Evolutionary conservation across 169 alveolate genomes (phyloP).

Genomic region (Eimeria acervulina): DNA sequence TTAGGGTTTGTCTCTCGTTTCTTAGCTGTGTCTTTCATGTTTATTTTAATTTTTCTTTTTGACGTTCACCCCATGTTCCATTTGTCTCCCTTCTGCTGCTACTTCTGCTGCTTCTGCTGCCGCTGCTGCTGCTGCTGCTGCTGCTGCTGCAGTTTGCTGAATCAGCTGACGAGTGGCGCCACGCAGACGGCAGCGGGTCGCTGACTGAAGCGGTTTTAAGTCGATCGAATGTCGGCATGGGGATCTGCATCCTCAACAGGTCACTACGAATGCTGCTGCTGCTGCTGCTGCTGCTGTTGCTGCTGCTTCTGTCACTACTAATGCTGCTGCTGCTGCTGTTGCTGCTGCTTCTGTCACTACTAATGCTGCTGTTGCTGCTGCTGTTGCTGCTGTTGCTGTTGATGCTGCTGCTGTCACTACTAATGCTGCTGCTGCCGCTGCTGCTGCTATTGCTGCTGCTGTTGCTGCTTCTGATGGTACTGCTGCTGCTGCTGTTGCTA

Average conservation of each 20-base stretch:
- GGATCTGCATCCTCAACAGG: slow-evolving; percentile 67
- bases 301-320: neutral
- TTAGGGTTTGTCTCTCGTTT: too few relatives aligned
- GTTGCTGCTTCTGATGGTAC: too few relatives aligned
- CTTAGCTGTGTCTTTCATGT: too few relatives aligned
- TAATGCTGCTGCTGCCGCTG: neutral
- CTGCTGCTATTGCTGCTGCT: too few relatives aligned
- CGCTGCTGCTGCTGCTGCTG: neutral
- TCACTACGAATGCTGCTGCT: neutral
- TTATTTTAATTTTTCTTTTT: too few relatives aligned
- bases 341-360: neutral
- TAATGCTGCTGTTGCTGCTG: neutral
- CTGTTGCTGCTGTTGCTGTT: neutral
- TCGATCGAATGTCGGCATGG: slow-evolving; percentile 74
- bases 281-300: neutral
- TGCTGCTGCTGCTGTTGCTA: too few relatives aligned
- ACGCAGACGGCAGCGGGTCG: slow-evolving; percentile 67
- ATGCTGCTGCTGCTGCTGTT: neutral
- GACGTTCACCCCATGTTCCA: too few relatives aligned
- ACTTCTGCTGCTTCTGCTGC: neutral
- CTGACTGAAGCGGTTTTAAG: slow-evolving; percentile 41
- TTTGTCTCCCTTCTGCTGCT: too few relatives aligned
- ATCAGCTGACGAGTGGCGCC: slow-evolving; percentile 16
- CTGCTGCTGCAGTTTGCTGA: slow-evolving; percentile 60
- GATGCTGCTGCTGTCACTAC: neutral